Conservation (phyloP, 1,139 yeast genomes). For the Diutina rugosa region DNA sequence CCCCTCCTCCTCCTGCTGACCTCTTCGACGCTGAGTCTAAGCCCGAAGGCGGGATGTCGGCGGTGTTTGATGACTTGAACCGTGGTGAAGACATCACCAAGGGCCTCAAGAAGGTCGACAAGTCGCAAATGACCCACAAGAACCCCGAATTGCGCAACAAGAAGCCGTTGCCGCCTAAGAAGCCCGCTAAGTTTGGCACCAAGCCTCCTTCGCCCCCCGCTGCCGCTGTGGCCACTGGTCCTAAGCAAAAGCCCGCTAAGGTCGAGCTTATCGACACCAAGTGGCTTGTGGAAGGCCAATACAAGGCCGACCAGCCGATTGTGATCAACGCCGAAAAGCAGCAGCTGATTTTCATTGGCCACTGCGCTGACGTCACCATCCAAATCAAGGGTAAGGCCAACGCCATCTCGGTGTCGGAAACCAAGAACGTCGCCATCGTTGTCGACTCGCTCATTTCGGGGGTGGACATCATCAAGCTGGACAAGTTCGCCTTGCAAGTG, state of each 20-base stretch:
- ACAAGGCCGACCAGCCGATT: slow-evolving; percentile 26
- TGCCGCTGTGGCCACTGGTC: slow-evolving; percentile 13
- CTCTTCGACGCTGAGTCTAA: slow-evolving; percentile 28
- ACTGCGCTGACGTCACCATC: slow-evolving; percentile 59
- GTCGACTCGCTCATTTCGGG: slow-evolving; percentile 82
- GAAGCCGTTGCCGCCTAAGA: slow-evolving; percentile 27
- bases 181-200: slow-evolving; percentile 43
- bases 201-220: not conserved
- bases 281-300: slow-evolving; percentile 62
- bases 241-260: slow-evolving; percentile 52
- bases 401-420: slow-evolving; percentile 70
- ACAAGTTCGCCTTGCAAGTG: slow-evolving; percentile 75
- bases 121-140: slow-evolving; percentile 89
- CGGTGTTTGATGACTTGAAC: slow-evolving; percentile 86
- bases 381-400: slow-evolving; percentile 88
- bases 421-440: slow-evolving; percentile 61
- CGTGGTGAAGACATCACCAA: slow-evolving; percentile 77
- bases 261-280: slow-evolving; percentile 69
- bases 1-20: slow-evolving; percentile 59
- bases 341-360: slow-evolving; percentile 83
- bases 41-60: slow-evolving; percentile 53
- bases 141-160: slow-evolving; percentile 67
- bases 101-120: slow-evolving; percentile 83
- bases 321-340: slow-evolving; percentile 69
- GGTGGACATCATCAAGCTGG: slow-evolving; percentile 73